These are phyloP conservation scores for Crotalaria pallida DNA, from an alignment of 306 rosid genomes.

Conservation along the genomic window DNA sequence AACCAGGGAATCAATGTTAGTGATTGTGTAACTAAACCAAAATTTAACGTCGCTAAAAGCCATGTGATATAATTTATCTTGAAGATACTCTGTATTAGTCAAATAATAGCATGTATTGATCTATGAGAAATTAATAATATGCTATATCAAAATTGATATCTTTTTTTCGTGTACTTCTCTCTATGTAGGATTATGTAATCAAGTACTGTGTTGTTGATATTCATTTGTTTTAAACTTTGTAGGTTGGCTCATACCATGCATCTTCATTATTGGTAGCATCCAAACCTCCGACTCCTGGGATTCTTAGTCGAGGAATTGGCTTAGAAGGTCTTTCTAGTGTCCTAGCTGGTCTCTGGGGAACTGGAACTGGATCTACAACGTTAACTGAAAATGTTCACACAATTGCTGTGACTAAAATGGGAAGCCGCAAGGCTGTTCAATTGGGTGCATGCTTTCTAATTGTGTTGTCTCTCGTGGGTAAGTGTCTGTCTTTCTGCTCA, in stretches of 20 bases:
- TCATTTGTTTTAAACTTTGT: conserved; percentile 34
- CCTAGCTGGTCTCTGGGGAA: conserved; percentile 98
- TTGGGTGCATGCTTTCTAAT: conserved; percentile 83
- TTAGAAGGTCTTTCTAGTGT: conserved; percentile 89
- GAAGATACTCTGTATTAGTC: neutral
- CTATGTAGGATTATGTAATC: conserved; percentile 12
- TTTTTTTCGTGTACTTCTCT: neutral
- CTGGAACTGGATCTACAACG: conserved; percentile 91
- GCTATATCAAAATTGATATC: neutral
- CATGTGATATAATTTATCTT: neutral
- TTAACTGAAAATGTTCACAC: conserved; percentile 95
- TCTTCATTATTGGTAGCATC: conserved; percentile 94
- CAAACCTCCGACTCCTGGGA: conserved; percentile 93
- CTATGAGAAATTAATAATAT: neutral
- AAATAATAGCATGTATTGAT: neutral
- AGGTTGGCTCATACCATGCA: conserved; percentile 99
- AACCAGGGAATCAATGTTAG: neutral
- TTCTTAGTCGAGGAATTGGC: conserved; percentile 95
- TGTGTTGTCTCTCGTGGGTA: conserved; percentile 83
- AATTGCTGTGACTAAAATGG: conserved; percentile 98
- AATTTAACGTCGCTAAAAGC: neutral
- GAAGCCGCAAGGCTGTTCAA: conserved; percentile 96
- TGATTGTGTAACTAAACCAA: neutral
- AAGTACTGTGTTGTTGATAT: conserved; percentile 18
- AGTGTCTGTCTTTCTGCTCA: conserved; percentile 30